phyloP scores from a whole-genome alignment of 305 asterid species.

The Solanum hybrid region DNA sequence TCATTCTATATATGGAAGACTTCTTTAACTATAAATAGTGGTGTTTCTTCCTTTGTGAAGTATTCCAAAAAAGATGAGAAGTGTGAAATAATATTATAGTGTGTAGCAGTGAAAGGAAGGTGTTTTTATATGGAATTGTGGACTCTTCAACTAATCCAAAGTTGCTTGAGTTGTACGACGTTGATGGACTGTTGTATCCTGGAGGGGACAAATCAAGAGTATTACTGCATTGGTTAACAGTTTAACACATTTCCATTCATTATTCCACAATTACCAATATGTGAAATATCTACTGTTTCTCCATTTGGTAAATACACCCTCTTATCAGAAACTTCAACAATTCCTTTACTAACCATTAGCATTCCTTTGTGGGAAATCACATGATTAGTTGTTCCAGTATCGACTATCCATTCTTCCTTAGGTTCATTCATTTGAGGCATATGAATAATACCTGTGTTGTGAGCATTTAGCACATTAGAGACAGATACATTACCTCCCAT shows the following conservation, averaged over 20 bases:
- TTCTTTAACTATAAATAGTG: not conserved
- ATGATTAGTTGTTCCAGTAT: not conserved
- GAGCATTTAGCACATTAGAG: not conserved
- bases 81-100: too few species aligned
- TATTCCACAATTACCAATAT: not conserved
- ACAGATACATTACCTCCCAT: not conserved
- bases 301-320: not conserved
- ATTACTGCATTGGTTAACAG: too few species aligned
- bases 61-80: not conserved
- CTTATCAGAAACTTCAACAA: not conserved
- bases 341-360: not conserved
- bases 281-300: not conserved
- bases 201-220: too few species aligned
- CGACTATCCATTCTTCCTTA: not conserved
- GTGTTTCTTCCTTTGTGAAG: not conserved
- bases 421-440: not conserved
- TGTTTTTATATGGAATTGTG: too few species aligned
- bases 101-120: not conserved
- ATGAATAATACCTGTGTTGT: not conserved
- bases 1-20: too few species aligned
- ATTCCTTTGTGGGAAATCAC: not conserved
- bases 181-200: too few species aligned
- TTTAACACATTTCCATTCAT: not conserved
- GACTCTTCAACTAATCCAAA: too few species aligned
- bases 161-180: too few species aligned